phyloP scores from a whole-genome alignment of 257 asterid genomes.

The Verbascum thapsus region DNA sequence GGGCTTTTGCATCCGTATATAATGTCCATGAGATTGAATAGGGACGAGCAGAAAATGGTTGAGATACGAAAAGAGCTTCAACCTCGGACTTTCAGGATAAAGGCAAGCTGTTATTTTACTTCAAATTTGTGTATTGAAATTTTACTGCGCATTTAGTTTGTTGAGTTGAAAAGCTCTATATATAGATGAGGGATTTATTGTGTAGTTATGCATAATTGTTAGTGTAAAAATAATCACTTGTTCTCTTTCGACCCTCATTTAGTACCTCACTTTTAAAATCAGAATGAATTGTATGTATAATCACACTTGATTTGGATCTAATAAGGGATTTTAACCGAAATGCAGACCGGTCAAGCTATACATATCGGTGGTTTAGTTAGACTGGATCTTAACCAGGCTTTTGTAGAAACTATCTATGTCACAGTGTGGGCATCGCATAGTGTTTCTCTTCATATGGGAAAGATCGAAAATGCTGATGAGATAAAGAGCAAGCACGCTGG shows the following conservation, averaged over 20 bases:
- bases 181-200: constrained; percentile 8
- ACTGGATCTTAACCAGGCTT: constrained; percentile 73
- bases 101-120: constrained; percentile 53
- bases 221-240: constrained; percentile 1
- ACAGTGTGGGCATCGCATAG: constrained; percentile 80
- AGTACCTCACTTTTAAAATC: neutral
- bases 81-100: constrained; percentile 81
- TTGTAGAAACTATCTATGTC: constrained; percentile 79
- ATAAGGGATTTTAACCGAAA: constrained; percentile 13
- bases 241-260: constrained; percentile 6
- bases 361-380: constrained; percentile 82
- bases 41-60: constrained; percentile 92
- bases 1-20: constrained; percentile 90
- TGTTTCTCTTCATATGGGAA: constrained; percentile 84
- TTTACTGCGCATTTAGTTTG: constrained; percentile 3
- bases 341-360: constrained; percentile 88
- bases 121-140: neutral
- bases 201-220: neutral
- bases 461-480: constrained; percentile 82
- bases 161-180: constrained; percentile 3
- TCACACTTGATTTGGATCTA: constrained; percentile 12
- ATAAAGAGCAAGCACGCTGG: constrained; percentile 81
- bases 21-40: constrained; percentile 75
- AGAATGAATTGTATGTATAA: neutral
- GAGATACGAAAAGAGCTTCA: constrained; percentile 94